Conservation (phyloP, 208 protist species). For the Leptomonas pyrrhocoris region DNA sequence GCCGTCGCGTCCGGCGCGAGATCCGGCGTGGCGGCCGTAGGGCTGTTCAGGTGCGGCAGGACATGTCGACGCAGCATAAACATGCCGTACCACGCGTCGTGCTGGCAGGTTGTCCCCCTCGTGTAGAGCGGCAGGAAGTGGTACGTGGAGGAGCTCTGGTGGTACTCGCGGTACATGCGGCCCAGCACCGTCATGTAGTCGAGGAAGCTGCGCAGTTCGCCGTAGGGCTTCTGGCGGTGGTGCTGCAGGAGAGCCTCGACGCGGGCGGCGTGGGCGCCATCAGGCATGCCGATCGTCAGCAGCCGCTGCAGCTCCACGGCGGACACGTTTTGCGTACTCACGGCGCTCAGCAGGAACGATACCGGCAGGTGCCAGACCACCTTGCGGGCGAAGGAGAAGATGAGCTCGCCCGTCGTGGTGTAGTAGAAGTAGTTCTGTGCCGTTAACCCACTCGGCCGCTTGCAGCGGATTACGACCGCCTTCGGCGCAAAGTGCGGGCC, state of each 20-base stretch:
- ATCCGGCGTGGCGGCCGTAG: conserved; percentile 61
- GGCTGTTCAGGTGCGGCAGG: conserved; percentile 85
- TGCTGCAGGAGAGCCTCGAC: conserved; percentile 91
- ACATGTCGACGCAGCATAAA: conserved; percentile 90
- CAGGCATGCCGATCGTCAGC: conserved; percentile 71
- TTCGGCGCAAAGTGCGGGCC: conserved; percentile 95
- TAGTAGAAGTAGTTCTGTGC: conserved; percentile 98
- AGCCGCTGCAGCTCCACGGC: conserved; percentile 65
- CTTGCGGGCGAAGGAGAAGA: conserved; percentile 88
- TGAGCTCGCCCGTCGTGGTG: conserved; percentile 84
- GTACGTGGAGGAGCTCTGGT: conserved; percentile 68
- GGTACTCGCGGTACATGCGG: conserved; percentile 82
- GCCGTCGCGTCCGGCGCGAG: conserved; percentile 56
- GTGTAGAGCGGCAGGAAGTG: conserved; percentile 82
- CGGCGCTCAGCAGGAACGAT: conserved; percentile 68
- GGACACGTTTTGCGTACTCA: conserved; percentile 64
- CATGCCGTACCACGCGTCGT: conserved; percentile 91
- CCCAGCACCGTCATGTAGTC: conserved; percentile 84
- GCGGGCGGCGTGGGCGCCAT: conserved; percentile 57
- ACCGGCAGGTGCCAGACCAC: conserved; percentile 89
- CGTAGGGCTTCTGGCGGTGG: conserved; percentile 83
- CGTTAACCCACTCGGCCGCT: conserved; percentile 92
- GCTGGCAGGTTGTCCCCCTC: conserved; percentile 69
- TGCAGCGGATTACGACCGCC: conserved; percentile 95
- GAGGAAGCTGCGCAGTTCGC: conserved; percentile 64